These are phyloP conservation scores for Cavenderia fasciculata DNA, from an alignment of 78 protist genomes.

Conservation along the genomic window DNA sequence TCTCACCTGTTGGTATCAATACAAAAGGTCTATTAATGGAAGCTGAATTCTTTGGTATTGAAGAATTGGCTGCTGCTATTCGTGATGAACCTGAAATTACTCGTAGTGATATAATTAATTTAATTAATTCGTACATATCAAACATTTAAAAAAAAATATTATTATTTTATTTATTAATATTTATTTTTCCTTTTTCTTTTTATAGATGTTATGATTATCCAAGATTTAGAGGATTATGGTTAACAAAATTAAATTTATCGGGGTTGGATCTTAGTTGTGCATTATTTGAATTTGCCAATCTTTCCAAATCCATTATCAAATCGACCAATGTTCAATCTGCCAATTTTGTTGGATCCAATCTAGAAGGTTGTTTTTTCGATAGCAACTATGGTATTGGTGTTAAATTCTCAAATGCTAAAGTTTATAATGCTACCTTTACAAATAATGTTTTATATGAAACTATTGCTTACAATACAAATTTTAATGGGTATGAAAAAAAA, in stretches of 20 bases:
- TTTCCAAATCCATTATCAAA: neutral
- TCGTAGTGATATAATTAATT: constrained; percentile 27
- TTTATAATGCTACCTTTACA: constrained; percentile 5
- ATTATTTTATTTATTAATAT: neutral
- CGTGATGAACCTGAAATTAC: constrained; percentile 51
- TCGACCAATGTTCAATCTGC: neutral
- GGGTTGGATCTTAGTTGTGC: constrained; percentile 58
- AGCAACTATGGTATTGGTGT: neutral
- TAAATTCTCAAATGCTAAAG: constrained; percentile 3
- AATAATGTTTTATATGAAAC: constrained; percentile 5
- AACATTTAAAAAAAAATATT: neutral
- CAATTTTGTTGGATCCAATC: neutral
- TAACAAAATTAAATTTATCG: constrained; percentile 20
- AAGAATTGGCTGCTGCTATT: neutral
- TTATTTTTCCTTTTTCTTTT: no score
- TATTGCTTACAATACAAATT: neutral
- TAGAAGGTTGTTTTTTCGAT: neutral
- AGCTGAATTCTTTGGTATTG: constrained; percentile 24
- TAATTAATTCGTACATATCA: constrained; percentile 5
- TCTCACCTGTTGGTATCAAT: neutral
- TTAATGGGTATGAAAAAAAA: neutral
- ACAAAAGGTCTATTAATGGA: constrained; percentile 9
- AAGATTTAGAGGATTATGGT: constrained; percentile 53
- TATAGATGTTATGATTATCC: constrained; percentile 67
- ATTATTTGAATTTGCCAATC: constrained; percentile 32